phyloP scores from a whole-genome alignment of 2,329 filamentous ascomycete species.

The Tolypocladium guangdongense region DNA sequence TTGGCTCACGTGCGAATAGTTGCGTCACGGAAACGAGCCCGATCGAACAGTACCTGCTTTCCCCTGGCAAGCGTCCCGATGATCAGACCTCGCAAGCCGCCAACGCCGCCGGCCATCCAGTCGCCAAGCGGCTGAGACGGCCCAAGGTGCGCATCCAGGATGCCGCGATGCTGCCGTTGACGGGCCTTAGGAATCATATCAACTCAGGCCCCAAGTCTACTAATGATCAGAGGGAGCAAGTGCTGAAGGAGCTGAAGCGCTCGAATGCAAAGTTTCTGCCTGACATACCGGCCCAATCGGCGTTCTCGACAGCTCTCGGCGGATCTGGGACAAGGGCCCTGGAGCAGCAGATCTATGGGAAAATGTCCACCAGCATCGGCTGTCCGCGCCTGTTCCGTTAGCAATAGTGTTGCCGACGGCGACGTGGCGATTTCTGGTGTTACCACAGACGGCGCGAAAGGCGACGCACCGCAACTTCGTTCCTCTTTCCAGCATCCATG shows the following conservation, averaged over 20 bases:
- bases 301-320: background rate
- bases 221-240: slow-evolving; percentile 10
- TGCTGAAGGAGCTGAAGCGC: slow-evolving; percentile 17
- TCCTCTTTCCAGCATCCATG: background rate
- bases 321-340: background rate
- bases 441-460: too few species aligned
- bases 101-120: background rate
- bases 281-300: background rate
- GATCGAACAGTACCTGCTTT: background rate
- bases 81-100: background rate
- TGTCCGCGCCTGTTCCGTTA: background rate
- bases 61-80: background rate
- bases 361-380: background rate
- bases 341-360: background rate
- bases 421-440: too few species aligned
- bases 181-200: slow-evolving; percentile 12
- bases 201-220: background rate
- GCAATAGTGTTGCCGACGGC: background rate
- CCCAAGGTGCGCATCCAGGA: slow-evolving; percentile 8
- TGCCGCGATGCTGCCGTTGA: slow-evolving; percentile 10
- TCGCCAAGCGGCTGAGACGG: slow-evolving; percentile 7
- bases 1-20: background rate
- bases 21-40: background rate
- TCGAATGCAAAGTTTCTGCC: slow-evolving; percentile 17
- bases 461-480: too few species aligned